Evolutionary conservation across 805 yeast genomes (phyloP).

Genomic region (Starmerella stigmatis): DNA sequence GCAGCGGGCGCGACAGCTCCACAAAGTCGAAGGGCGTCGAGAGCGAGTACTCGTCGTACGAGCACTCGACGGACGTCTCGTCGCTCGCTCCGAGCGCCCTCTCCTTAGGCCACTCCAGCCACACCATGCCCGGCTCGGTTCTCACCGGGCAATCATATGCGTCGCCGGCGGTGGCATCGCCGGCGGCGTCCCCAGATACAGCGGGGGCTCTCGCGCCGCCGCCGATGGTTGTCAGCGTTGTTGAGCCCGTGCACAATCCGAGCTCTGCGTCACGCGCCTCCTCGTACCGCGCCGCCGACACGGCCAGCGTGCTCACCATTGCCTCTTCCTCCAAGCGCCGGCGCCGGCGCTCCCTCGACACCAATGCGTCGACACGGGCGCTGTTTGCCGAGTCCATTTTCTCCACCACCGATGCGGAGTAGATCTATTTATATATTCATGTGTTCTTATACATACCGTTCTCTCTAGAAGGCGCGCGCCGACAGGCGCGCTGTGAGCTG

Average conservation of each 20-base stretch:
- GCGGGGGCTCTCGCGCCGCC: not conserved
- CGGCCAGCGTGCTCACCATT: constrained; percentile 32
- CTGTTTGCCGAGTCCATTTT: constrained; percentile 29
- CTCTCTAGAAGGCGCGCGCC: too few relatives aligned
- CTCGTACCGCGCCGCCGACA: constrained; percentile 21
- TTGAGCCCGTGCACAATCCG: not conserved
- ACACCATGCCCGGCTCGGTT: not conserved
- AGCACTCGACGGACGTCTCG: constrained; percentile 1
- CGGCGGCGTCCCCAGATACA: not conserved
- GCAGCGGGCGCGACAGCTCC: not conserved
- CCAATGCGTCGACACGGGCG: constrained; percentile 32
- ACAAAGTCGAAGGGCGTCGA: constrained; percentile 3
- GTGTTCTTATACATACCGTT: too few relatives aligned
- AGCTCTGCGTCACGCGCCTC: not conserved
- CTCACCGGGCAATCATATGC: not conserved
- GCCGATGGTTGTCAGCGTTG: constrained; percentile 3
- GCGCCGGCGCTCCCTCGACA: constrained; percentile 31
- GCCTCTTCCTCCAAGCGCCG: constrained; percentile 32
- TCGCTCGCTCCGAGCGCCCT: constrained; percentile 5
- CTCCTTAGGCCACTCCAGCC: not conserved
- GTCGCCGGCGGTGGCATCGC: not conserved
- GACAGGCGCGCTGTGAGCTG: too few relatives aligned
- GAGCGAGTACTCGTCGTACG: constrained; percentile 2
- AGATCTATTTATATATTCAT: not conserved
- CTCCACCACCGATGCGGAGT: constrained; percentile 7